A percentile compares a stretch with the other conserved stretches of the same genome.
Evolutionary conservation across 177 flowering plant species (phyloP).

Genomic region (Vitis hybrid): DNA sequence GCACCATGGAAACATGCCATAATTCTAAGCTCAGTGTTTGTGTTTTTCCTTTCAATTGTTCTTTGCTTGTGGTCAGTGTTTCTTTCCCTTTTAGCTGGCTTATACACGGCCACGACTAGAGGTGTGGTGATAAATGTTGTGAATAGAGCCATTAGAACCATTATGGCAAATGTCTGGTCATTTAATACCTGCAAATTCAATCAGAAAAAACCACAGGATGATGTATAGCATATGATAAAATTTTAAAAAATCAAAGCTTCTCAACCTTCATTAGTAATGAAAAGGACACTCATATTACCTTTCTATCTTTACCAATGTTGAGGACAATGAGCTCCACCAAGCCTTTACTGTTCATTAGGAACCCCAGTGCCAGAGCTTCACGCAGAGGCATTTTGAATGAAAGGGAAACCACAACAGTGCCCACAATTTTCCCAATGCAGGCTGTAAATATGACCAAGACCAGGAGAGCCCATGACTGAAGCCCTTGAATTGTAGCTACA

Average conservation of each 20-base stretch:
- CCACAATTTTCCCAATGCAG: constrained; percentile 49
- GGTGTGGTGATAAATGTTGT: constrained; percentile 75
- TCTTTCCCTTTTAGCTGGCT: constrained; percentile 40
- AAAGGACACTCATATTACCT: no score
- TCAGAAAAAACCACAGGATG: no score
- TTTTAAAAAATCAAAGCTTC: no score
- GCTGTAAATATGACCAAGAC: constrained; percentile 47
- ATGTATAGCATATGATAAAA: no score
- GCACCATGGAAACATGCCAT: constrained; percentile 52
- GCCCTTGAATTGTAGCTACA: constrained; percentile 36
- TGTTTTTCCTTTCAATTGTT: constrained; percentile 35
- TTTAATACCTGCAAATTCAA: constrained; percentile 46
- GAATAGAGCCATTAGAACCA: constrained; percentile 64
- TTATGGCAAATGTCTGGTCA: constrained; percentile 62
- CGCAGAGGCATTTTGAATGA: constrained; percentile 26
- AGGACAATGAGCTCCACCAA: constrained; percentile 21
- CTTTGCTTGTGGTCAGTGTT: constrained; percentile 36
- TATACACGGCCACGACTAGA: constrained; percentile 48
- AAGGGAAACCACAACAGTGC: constrained; percentile 37
- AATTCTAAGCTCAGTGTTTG: constrained; percentile 37
- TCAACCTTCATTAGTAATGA: no score
- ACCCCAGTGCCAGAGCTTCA: constrained; percentile 48
- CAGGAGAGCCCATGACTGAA: constrained; percentile 52
- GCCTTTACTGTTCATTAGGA: constrained; percentile 58
- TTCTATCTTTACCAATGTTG: no score